Evolutionary conservation across 2,329 filamentous ascomycete species (phyloP), one percentile per base, ranked within the genome.

Genomic region (Xylariaceae sp.): DNA sequence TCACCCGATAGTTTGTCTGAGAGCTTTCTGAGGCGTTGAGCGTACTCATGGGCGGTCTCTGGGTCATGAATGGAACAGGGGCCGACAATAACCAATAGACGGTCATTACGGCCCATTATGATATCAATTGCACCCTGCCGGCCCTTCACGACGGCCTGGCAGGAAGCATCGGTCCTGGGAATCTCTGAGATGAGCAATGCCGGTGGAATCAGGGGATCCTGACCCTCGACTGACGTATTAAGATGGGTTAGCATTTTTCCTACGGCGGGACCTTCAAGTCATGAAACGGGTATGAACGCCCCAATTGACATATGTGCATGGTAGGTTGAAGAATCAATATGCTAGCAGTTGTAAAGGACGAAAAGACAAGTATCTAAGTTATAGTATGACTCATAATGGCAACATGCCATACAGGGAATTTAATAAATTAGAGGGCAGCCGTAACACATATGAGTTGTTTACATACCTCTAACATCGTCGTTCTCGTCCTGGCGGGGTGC

Each of bases 61-160:
- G 95, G 95, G 77, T 99, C 95, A 80, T 99, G 95, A 72, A 99
- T 93, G 23, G 93, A 97, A 82, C 95, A 99, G 50, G 95, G 95
- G 1, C 95, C 95, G 71, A 96, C 89, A 70, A 99, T 87, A 69
- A 98, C 95, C 60, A 99, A 85, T 32, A 99, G 89, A 59, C 93
- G 90, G 79, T 96, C 91, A 75, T 86, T 88, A 63, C 85, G 81
- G 70, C 89, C 87, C 73, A 90, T 88, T 73, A 96, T 88, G 71
- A 96, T 89, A 64, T 87, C 82, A 65, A 89, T 85, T 54, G 82
- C 84, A 69, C 87, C 84, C 67, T 81, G 83, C 66, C 89, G 85
- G 65, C 88, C 89, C 75, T 85, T 85, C 66, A 91, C 75, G 40
- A 93, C 88, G 5, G 89, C 89, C 66, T 86, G 75, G 59, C 88